Evolutionary conservation across 805 yeast genomes (phyloP).

Genomic region (Zygotorulaspora chibaensis): DNA sequence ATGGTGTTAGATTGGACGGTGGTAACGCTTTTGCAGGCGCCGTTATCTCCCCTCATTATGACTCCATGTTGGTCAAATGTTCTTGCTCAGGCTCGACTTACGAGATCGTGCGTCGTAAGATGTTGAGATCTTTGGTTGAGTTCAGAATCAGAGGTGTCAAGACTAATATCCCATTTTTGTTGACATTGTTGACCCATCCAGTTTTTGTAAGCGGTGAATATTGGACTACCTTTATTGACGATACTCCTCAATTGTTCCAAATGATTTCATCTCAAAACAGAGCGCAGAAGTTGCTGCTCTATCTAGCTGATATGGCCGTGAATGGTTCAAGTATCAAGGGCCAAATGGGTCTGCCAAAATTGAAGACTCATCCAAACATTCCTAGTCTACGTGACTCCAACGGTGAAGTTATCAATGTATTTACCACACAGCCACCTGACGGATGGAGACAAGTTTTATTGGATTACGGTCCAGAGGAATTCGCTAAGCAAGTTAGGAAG

Average conservation of each 20-base stretch:
- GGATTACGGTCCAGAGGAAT: conserved; percentile 81
- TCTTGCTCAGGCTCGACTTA: conserved; percentile 95
- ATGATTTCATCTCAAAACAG: conserved; percentile 94
- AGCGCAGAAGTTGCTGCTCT: conserved; percentile 88
- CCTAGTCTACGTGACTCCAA: conserved; percentile 65
- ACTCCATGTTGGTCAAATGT: conserved; percentile 96
- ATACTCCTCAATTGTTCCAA: conserved; percentile 92
- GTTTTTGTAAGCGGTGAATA: conserved; percentile 82
- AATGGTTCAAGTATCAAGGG: conserved; percentile 96
- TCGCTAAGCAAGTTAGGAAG: conserved; percentile 81
- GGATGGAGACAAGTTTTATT: conserved; percentile 93
- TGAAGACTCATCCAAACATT: conserved; percentile 65
- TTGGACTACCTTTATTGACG: conserved; percentile 99
- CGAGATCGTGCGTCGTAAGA: conserved; percentile 95
- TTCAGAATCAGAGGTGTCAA: conserved; percentile 98
- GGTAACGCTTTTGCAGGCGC: conserved; percentile 98
- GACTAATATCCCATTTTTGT: conserved; percentile 94
- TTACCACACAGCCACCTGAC: conserved; percentile 49
- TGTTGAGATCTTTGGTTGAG: conserved; percentile 94
- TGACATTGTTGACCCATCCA: conserved; percentile 85
- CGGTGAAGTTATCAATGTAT: conserved; percentile 60
- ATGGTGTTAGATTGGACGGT: conserved; percentile 98
- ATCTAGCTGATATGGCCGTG: conserved; percentile 89
- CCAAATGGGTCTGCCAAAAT: conserved; percentile 87
- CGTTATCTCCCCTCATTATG: conserved; percentile 93